Evolutionary conservation across 371 early-diverging fungal species (phyloP).

Genomic region (Rhizopus arrhizus): DNA sequence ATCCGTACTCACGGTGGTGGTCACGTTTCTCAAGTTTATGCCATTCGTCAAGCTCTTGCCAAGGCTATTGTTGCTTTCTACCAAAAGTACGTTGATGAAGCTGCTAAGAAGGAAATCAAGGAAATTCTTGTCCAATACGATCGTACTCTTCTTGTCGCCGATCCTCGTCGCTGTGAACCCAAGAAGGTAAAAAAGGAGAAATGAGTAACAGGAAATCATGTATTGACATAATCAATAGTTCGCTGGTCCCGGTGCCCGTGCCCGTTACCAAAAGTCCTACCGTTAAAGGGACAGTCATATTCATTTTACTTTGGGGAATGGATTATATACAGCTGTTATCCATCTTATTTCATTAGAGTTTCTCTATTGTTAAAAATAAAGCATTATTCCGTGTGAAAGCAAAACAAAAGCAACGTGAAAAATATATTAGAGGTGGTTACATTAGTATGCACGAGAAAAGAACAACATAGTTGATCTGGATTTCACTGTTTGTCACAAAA

Average conservation of each 20-base stretch:
- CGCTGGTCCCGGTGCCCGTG: constrained; percentile 99
- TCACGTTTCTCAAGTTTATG: constrained; percentile 87
- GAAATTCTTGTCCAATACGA: too few relatives aligned
- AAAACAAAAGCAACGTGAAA: too few relatives aligned
- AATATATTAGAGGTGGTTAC: too few relatives aligned
- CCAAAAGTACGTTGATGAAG: constrained; percentile 99
- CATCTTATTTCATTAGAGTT: too few relatives aligned
- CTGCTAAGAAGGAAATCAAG: constrained; percentile 93
- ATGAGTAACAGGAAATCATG: not conserved
- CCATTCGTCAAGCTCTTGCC: constrained; percentile 77
- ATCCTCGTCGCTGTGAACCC: constrained; percentile 10
- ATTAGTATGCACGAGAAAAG: too few relatives aligned
- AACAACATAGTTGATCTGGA: too few relatives aligned
- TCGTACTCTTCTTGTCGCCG: too few relatives aligned
- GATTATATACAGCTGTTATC: too few relatives aligned
- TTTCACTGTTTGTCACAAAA: too few relatives aligned
- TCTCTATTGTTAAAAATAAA: too few relatives aligned
- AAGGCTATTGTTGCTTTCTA: constrained; percentile 99
- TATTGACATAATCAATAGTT: constrained; percentile 56
- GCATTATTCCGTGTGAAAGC: too few relatives aligned
- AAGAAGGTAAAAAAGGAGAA: constrained; percentile 77
- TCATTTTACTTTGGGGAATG: not conserved
- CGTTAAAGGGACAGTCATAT: constrained; percentile 63
- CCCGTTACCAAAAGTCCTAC: constrained; percentile 98
- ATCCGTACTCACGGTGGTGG: constrained; percentile 98